Conservation (phyloP, 768 basidiomycete genomes). For the Rossbeevera mucosa region DNA sequence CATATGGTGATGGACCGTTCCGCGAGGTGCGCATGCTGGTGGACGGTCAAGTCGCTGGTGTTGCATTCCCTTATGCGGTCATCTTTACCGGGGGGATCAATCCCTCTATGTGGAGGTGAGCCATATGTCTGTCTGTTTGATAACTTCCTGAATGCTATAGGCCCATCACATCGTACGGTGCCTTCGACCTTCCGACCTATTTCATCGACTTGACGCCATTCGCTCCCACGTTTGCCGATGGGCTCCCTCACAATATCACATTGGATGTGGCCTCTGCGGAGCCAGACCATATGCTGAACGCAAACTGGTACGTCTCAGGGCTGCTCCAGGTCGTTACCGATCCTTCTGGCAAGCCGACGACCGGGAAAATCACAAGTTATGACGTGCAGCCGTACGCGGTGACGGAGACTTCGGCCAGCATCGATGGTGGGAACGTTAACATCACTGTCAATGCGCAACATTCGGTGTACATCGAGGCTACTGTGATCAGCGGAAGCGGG, state of each 20-base stretch:
- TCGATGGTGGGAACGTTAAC: slow-evolving; percentile 44
- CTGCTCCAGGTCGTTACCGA: slow-evolving; percentile 65
- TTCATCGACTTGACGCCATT: slow-evolving; percentile 77
- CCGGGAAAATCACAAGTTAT: slow-evolving; percentile 60
- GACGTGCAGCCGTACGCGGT: slow-evolving; percentile 53
- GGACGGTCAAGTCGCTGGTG: slow-evolving; percentile 51
- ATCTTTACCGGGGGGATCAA: slow-evolving; percentile 76
- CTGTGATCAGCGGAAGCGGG: slow-evolving; percentile 61
- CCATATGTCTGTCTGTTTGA: neutral
- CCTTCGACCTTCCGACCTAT: slow-evolving; percentile 73
- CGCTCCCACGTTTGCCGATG: slow-evolving; percentile 63
- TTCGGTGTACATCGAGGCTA: slow-evolving; percentile 54
- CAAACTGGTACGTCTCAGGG: slow-evolving; percentile 78
- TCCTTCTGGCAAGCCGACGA: slow-evolving; percentile 57
- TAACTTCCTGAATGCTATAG: slow-evolving; percentile 26
- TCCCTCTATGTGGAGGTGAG: slow-evolving; percentile 63
- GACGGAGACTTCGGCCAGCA: slow-evolving; percentile 44
- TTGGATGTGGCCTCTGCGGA: slow-evolving; percentile 74
- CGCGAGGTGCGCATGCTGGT: slow-evolving; percentile 60
- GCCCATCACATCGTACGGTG: slow-evolving; percentile 73
- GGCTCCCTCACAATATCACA: slow-evolving; percentile 63
- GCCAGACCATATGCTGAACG: slow-evolving; percentile 55
- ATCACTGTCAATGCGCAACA: slow-evolving; percentile 60
- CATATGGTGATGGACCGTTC: slow-evolving; percentile 49
- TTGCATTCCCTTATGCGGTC: slow-evolving; percentile 53